phyloP scores from a whole-genome alignment of 345 rosid species.

The Microthlaspi erraticum region DNA sequence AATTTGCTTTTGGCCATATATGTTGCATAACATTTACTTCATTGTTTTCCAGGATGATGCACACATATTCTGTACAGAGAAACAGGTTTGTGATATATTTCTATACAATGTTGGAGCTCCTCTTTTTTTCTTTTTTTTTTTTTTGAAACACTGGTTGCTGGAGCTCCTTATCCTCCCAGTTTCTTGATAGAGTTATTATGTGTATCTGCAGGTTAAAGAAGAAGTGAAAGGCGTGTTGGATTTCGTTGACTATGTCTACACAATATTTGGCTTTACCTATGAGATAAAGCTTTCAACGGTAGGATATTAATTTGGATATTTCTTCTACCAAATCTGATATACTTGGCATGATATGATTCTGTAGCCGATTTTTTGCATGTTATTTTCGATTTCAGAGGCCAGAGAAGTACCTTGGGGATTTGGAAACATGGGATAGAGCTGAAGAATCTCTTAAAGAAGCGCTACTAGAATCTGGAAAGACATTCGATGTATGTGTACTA shows the following conservation, averaged over 20 bases:
- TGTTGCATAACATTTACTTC: no score
- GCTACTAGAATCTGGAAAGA: conserved; percentile 69
- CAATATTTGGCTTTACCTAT: conserved; percentile 72
- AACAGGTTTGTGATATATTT: conserved; percentile 54
- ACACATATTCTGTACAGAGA: conserved; percentile 46
- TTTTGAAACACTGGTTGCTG: no score
- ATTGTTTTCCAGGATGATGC: conserved; percentile 77
- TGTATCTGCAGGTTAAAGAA: conserved; percentile 59
- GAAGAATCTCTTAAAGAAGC: conserved; percentile 76
- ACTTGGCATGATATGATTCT: neutral
- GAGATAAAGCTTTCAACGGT: conserved; percentile 89
- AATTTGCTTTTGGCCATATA: no score
- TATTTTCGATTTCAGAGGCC: conserved; percentile 56
- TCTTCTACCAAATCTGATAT: neutral
- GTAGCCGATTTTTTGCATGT: conserved; percentile 8
- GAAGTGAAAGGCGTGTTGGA: conserved; percentile 76
- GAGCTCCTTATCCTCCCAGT: no score
- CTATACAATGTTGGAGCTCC: neutral
- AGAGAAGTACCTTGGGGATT: conserved; percentile 47
- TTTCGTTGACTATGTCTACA: conserved; percentile 67
- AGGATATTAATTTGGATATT: conserved; percentile 35
- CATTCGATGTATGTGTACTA: conserved; percentile 61
- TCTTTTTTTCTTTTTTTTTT: no score
- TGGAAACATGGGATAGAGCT: conserved; percentile 81
- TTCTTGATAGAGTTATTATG: conserved; percentile 19